Conservation (phyloP, 2,329 filamentous ascomycete genomes). For the Pseudogymnoascus destructans region DNA sequence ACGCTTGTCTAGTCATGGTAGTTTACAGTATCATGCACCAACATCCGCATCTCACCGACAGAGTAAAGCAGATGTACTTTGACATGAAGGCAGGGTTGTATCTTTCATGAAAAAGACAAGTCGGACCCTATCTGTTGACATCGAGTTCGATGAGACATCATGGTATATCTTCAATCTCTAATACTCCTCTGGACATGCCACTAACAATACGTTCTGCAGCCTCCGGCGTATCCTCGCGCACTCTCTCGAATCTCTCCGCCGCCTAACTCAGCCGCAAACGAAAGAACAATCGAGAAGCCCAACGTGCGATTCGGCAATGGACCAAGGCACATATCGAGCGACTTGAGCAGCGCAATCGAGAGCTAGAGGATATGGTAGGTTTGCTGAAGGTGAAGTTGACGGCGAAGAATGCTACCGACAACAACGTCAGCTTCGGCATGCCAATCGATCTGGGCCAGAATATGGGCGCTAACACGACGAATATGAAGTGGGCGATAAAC, state of each 20-base stretch:
- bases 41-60: too few species aligned
- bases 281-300: conserved; percentile 81
- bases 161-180: background rate
- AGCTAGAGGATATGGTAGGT: conserved; percentile 21
- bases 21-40: too few species aligned
- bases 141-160: background rate
- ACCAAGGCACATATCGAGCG: conserved; percentile 66
- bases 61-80: too few species aligned
- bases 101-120: too few species aligned
- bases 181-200: background rate
- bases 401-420: background rate
- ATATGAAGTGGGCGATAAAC: background rate
- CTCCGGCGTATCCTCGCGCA: conserved; percentile 44
- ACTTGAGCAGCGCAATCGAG: conserved; percentile 23
- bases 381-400: background rate
- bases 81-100: too few species aligned
- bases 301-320: conserved; percentile 73
- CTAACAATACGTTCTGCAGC: conserved; percentile 13
- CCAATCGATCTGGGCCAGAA: background rate
- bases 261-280: conserved; percentile 81
- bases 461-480: background rate
- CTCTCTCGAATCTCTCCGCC: conserved; percentile 76
- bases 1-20: background rate
- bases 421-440: background rate
- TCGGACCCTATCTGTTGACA: too few species aligned